Evolutionary conservation across 345 rosid genomes (phyloP).

Genomic region (Dimocarpus longan): DNA sequence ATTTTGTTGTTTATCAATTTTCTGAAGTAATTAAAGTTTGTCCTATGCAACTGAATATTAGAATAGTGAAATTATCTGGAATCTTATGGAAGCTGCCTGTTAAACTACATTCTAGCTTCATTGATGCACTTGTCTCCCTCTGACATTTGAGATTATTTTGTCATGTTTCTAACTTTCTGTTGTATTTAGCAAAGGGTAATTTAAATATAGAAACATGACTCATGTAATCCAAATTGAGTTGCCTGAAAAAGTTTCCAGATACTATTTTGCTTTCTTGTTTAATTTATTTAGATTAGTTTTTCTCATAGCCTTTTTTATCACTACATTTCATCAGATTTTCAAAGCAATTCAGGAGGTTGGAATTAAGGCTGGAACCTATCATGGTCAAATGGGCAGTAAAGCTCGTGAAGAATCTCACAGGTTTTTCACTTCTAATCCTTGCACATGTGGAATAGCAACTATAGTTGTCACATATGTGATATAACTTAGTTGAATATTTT

Average conservation of each 20-base stretch:
- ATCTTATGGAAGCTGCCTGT: background rate
- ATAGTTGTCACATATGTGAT: slow-evolving; percentile 4
- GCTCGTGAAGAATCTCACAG: slow-evolving; percentile 51
- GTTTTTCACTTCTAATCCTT: slow-evolving; percentile 25
- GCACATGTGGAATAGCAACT: slow-evolving; percentile 1
- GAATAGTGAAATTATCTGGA: background rate
- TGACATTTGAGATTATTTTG: background rate
- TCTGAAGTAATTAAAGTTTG: background rate
- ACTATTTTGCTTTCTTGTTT: background rate
- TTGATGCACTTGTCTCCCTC: background rate
- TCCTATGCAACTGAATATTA: background rate
- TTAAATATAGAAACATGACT: background rate
- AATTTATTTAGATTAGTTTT: slow-evolving; percentile 1
- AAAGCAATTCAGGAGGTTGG: slow-evolving; percentile 39
- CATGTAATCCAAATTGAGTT: background rate
- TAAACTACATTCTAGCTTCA: background rate
- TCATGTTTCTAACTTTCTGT: background rate
- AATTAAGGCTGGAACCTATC: slow-evolving; percentile 48
- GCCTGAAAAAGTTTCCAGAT: background rate
- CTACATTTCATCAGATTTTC: slow-evolving; percentile 31
- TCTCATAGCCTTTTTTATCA: background rate
- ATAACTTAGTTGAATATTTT: background rate
- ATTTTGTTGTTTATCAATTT: too few relatives aligned
- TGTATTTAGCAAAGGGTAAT: background rate
- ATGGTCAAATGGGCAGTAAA: slow-evolving; percentile 49